These are phyloP conservation scores for Achaetomiella virescens DNA, from an alignment of 495 filamentous ascomycete species.

Conservation along the genomic window DNA sequence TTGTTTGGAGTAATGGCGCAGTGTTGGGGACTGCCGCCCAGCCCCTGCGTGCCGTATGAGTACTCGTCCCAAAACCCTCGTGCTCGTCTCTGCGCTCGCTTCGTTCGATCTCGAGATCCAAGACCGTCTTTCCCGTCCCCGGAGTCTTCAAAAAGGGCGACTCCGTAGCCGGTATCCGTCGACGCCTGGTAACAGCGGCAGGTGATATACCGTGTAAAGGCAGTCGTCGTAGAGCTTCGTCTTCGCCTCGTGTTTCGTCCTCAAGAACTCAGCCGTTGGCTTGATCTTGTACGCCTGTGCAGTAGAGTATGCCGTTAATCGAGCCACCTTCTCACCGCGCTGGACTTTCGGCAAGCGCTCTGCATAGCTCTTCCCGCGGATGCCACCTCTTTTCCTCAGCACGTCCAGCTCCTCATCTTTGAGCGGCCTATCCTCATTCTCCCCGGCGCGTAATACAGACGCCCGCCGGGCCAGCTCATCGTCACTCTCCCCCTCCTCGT, in stretches of 20 bases:
- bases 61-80: constrained; percentile 62
- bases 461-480: constrained; percentile 36
- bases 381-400: constrained; percentile 54
- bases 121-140: constrained; percentile 75
- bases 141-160: constrained; percentile 85
- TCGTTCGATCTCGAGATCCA: constrained; percentile 95
- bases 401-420: constrained; percentile 71
- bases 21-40: constrained; percentile 4
- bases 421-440: constrained; percentile 60
- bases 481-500: constrained; percentile 48
- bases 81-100: constrained; percentile 86
- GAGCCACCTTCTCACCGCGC: constrained; percentile 76
- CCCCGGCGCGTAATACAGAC: constrained; percentile 44
- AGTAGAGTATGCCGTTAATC: constrained; percentile 94
- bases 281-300: constrained; percentile 89
- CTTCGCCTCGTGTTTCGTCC: constrained; percentile 80
- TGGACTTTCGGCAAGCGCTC: constrained; percentile 88
- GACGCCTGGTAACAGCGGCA: constrained; percentile 75
- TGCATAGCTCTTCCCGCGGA: constrained; percentile 85
- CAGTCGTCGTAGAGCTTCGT: constrained; percentile 99
- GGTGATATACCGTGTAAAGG: constrained; percentile 89
- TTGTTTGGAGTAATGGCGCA: constrained; percentile 11
- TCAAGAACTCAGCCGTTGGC: constrained; percentile 78
- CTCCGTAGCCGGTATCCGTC: constrained; percentile 85
- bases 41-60: constrained; percentile 20